phyloP scores from a whole-genome alignment of 2,329 filamentous ascomycete species.

The Capronia epimyces region DNA sequence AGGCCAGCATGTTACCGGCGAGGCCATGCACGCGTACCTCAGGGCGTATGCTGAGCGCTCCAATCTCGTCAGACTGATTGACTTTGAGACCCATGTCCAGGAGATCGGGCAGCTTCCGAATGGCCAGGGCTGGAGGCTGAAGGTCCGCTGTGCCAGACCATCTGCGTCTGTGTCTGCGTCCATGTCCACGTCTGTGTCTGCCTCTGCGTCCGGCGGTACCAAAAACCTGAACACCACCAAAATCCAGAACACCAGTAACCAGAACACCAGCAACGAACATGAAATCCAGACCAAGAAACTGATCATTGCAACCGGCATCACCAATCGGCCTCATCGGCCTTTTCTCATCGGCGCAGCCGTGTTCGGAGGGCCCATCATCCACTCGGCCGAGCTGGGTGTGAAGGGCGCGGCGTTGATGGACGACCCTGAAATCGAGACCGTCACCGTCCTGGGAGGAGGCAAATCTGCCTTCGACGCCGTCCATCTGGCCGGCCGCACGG shows the following conservation, averaged over 20 bases:
- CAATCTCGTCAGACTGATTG: slow-evolving; percentile 46
- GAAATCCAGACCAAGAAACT: slow-evolving; percentile 41
- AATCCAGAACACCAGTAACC: no score
- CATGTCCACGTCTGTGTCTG: no score
- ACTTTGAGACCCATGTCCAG: slow-evolving; percentile 50
- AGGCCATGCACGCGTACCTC: slow-evolving; percentile 53
- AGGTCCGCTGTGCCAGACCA: slow-evolving; percentile 5
- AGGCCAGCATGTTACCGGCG: slow-evolving; percentile 56
- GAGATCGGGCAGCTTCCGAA: slow-evolving; percentile 41
- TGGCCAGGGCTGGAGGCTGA: slow-evolving; percentile 43
- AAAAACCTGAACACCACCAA: no score
- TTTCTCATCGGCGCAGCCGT: slow-evolving; percentile 43
- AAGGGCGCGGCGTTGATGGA: slow-evolving; percentile 40
- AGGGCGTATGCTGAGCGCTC: slow-evolving; percentile 52
- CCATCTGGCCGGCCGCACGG: slow-evolving; percentile 55
- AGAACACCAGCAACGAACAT: slow-evolving; percentile 17
- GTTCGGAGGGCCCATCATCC: slow-evolving; percentile 48
- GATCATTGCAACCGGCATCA: slow-evolving; percentile 53
- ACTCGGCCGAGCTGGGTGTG: slow-evolving; percentile 45
- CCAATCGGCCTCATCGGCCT: slow-evolving; percentile 48
- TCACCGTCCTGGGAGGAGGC: slow-evolving; percentile 56
- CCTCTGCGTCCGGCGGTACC: no score
- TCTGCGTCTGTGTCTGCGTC: no score
- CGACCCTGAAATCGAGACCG: slow-evolving; percentile 38
- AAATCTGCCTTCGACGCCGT: slow-evolving; percentile 64